Evolutionary conservation across 2,329 filamentous ascomycete genomes (phyloP), one percentile per base, ranked within the genome.

Genomic region (Fusarium sp.): DNA sequence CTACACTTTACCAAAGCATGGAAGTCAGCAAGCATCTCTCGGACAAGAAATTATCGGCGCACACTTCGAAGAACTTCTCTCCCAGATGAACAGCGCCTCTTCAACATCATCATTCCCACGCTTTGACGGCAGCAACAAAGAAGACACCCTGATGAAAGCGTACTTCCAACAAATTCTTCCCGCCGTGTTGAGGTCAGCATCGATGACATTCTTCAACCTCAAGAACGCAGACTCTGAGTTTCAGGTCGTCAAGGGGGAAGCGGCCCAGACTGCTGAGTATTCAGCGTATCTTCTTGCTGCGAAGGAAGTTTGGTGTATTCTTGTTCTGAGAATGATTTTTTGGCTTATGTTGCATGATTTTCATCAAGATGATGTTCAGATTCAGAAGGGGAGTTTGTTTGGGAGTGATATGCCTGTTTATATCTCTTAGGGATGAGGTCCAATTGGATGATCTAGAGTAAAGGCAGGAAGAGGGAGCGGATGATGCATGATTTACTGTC

Each of bases 341-440:
- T 69, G 66, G 66, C 64, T 69, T 0, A 69, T 54, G 44, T 7
- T 69, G 6, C 66, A 69, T 29, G 58, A 69, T 1, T 64, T 69
- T 9, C 39, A 69, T 25, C 7, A 7, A 0, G 58, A 69, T 25
- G 64, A 69, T 52, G 58, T 69, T 7, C 64, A 58, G 35, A 44
- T 69, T 38, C 29, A 52, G 29, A 69, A 69, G 14, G 58, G 64
- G 27, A 21, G 18, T 33, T 1, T 69, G 4, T 46, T 63, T 45
- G 66, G 49, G 6, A 69, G 44, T 16, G 29, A 63, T 14, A n/a
- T 52, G 16, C 25, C 35, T n/a, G 66, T 69, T 14, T 69, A 69
- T 11, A 64, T 69, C 25, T 69, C 51, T 4, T 67, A 16, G n/a
- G 3, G 4, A 3, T 41, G 0, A 12, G 15, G 15, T 7, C 2